These are phyloP conservation scores for Leccinum rimulosum DNA, from an alignment of 768 basidiomycete genomes.

Conservation along the genomic window DNA sequence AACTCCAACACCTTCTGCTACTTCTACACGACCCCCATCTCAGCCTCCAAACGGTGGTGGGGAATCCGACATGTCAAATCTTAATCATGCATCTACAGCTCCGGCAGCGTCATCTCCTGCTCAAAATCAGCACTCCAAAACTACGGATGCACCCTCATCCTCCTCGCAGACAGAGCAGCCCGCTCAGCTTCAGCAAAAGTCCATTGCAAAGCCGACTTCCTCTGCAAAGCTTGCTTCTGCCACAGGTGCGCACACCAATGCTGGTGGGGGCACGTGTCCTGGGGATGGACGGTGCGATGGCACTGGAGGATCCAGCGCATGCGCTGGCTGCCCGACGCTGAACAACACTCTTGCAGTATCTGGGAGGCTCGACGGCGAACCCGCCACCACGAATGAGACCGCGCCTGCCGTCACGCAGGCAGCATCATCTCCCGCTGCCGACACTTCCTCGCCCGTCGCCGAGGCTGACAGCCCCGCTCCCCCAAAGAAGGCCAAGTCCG, in stretches of 20 bases:
- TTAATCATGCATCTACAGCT: constrained; percentile 35
- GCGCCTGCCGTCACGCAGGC: constrained; percentile 14
- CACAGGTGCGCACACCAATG: constrained; percentile 32
- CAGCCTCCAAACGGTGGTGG: constrained; percentile 34
- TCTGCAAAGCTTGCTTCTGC: constrained; percentile 27
- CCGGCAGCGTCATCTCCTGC: constrained; percentile 25
- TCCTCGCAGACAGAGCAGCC: constrained; percentile 27
- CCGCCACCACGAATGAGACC: constrained; percentile 24
- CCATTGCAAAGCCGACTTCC: constrained; percentile 24
- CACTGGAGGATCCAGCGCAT: constrained; percentile 89
- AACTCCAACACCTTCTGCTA: constrained; percentile 33
- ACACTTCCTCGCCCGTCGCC: constrained; percentile 34
- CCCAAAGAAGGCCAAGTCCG: constrained; percentile 34
- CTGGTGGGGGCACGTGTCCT: constrained; percentile 78
- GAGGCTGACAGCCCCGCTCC: constrained; percentile 31
- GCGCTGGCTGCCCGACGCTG: constrained; percentile 94
- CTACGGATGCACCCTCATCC: constrained; percentile 28
- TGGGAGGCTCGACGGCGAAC: constrained; percentile 40
- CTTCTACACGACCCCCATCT: constrained; percentile 31
- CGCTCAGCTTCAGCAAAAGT: constrained; percentile 26
- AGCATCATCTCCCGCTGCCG: constrained; percentile 32
- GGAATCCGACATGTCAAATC: constrained; percentile 37
- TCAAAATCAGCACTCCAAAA: constrained; percentile 33
- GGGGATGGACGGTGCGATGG: constrained; percentile 98
- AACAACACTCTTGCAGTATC: constrained; percentile 73